A percentile compares a stretch with the other conserved stretches of the same genome.
phyloP scores from a whole-genome alignment of 2,329 filamentous ascomycete species.

The Pseudogymnoascus sp. region DNA sequence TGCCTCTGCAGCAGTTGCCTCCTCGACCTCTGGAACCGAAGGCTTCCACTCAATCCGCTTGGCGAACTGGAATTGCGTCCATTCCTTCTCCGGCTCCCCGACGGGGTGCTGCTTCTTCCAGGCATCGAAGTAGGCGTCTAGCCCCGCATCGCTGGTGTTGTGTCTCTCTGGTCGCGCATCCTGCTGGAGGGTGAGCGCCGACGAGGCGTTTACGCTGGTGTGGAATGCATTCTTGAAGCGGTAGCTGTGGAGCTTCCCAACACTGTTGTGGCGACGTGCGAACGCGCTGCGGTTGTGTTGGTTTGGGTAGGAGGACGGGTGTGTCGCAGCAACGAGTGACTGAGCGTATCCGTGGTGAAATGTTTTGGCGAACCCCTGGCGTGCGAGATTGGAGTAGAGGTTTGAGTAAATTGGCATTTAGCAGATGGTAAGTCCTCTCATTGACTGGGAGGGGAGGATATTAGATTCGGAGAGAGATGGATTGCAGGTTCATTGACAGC shows the following conservation, averaged over 20 bases:
- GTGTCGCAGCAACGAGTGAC: constrained; percentile 89
- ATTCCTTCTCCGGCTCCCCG: constrained; percentile 66
- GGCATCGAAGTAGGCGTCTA: constrained; percentile 88
- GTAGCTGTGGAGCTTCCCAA: constrained; percentile 41
- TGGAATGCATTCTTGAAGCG: constrained; percentile 75
- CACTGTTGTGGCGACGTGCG: constrained; percentile 41
- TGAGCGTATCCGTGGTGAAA: constrained; percentile 97
- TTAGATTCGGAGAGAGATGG: constrained; percentile 21
- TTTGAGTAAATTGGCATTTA: constrained; percentile 83
- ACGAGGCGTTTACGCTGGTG: constrained; percentile 29
- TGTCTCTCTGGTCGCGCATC: constrained; percentile 49
- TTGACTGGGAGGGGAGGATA: constrained; percentile 32
- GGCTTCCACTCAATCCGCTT: constrained; percentile 86
- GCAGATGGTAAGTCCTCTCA: constrained; percentile 60
- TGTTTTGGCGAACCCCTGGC: constrained; percentile 93
- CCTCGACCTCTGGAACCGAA: constrained; percentile 20
- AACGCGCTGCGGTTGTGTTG: constrained; percentile 58
- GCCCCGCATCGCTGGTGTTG: constrained; percentile 46
- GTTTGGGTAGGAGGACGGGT: constrained; percentile 70
- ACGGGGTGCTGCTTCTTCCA: constrained; percentile 69
- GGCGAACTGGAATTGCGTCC: constrained; percentile 84
- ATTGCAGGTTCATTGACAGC: constrained; percentile 99
- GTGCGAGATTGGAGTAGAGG: constrained; percentile 75
- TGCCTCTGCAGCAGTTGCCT: constrained; percentile 12
- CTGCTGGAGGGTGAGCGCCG: constrained; percentile 36